Conservation (phyloP, 2,329 filamentous ascomycete species). For the Aspergillus sp. region DNA sequence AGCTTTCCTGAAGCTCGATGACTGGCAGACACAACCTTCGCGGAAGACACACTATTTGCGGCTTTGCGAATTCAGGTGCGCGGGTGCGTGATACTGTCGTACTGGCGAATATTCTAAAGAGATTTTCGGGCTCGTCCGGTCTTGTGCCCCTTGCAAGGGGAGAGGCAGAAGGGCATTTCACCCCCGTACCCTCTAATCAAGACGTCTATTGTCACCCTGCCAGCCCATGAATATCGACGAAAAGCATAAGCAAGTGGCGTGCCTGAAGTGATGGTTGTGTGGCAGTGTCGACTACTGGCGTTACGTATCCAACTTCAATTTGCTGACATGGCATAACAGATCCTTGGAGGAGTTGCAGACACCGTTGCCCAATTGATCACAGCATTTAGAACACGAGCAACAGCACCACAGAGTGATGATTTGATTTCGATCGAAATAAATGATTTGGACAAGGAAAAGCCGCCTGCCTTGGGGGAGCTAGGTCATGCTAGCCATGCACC, state of each 20-base stretch:
- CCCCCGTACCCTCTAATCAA: background rate
- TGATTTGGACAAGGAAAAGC: constrained; percentile 79
- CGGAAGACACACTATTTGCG: background rate
- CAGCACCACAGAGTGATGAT: constrained; percentile 62
- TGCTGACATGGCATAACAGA: constrained; percentile 38
- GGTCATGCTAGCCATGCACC: constrained; percentile 65
- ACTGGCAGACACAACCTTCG: background rate
- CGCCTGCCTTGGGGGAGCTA: constrained; percentile 63
- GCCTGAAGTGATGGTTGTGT: background rate
- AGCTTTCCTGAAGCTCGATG: constrained; percentile 24
- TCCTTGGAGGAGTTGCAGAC: constrained; percentile 92
- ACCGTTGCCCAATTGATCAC: constrained; percentile 94
- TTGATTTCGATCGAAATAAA: constrained; percentile 82
- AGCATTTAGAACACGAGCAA: constrained; percentile 64
- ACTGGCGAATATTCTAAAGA: background rate
- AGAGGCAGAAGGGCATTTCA: background rate
- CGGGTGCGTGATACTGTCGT: background rate
- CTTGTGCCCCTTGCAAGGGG: background rate
- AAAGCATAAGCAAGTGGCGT: background rate
- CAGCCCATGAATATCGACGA: background rate
- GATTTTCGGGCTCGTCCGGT: background rate
- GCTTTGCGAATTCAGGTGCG: background rate
- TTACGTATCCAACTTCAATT: background rate
- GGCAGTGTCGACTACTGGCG: background rate
- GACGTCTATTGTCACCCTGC: background rate